Evolutionary conservation across 306 rosid genomes (phyloP), one percentile per base, ranked within the genome.

Genomic region (Quercus variabilis): DNA sequence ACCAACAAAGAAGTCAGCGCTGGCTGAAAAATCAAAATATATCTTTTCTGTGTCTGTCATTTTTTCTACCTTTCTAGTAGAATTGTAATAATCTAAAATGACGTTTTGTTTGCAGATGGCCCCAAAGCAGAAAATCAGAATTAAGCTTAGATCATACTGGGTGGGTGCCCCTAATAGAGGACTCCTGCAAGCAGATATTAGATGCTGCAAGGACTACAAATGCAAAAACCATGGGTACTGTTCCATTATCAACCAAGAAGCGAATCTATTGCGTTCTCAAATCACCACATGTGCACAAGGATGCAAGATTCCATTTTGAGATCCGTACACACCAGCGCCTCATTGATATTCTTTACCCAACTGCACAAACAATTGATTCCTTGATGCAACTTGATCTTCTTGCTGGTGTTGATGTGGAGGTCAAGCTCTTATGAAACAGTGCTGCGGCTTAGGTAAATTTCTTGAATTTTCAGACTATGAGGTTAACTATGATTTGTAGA

Each of bases 161-260:
- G 98, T 90, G 60, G n/a, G n/a, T n/a, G n/a, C 88, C 91, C 14
- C 83, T 95, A 78, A 91, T 95, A 60, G 99, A 95, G 89, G 99
- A 95, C 84, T 92, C 99, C 6, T 95, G 98, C 92, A 95, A 95
- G 93, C 97, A 95, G 89, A 93, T 93, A 85, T 38, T 93, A 86
- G 98, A 95, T 63, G 96, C 97, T 67, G 99, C 99, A 52, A 89
- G 90, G 87, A 95, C 71, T 75, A 93, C 97, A 41, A 95, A 93
- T 69, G 99, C 99, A 20, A 95, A 93, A 88, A 93, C 97, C 20
- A 91, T 95, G 96, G 99, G 99, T 79, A 98, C 99, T 10, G 99
- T 95, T 41, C 99, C 99, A n/a, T 85, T 95, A 26, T 98, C 99
- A 55, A 95, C 98, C 35, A 95, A 95, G 88, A 95, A 82, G 81